These are phyloP conservation scores for Rhytidiadelphus loreus DNA, from an alignment of 225 moss, liverwort and hornwort genomes.

Conservation along the genomic window DNA sequence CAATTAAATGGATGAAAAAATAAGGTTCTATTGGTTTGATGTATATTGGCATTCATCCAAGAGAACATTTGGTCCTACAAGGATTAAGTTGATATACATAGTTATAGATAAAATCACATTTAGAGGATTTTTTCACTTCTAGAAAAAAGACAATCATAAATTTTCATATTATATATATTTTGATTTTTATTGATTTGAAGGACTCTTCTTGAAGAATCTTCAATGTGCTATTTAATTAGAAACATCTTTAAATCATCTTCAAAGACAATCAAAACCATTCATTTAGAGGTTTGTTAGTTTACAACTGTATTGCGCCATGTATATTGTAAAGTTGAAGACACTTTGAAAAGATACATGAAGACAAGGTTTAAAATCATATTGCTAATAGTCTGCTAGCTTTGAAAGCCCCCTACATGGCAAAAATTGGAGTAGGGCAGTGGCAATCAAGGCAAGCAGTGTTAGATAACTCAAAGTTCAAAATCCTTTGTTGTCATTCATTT, in stretches of 20 bases:
- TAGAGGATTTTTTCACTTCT: background rate
- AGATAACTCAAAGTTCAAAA: no score
- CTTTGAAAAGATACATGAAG: background rate
- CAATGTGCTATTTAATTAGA: background rate
- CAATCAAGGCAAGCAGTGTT: no score
- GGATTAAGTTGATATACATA: fast-evolving
- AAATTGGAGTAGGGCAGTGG: no score
- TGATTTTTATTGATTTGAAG: background rate
- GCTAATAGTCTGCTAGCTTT: no score
- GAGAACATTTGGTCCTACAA: background rate
- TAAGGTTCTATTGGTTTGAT: background rate
- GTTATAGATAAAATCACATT: background rate
- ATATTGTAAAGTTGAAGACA: background rate
- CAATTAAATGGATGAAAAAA: background rate
- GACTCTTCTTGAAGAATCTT: background rate
- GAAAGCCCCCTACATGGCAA: no score
- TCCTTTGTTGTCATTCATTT: no score
- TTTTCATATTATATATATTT: background rate
- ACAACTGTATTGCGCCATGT: no score
- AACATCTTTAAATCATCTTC: background rate
- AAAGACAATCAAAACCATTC: background rate
- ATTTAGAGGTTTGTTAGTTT: background rate
- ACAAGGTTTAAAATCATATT: background rate
- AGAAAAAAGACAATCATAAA: background rate
- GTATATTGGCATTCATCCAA: background rate